Conservation (phyloP, 1,284 basidiomycete species). For the Melampsora occidentalis region DNA sequence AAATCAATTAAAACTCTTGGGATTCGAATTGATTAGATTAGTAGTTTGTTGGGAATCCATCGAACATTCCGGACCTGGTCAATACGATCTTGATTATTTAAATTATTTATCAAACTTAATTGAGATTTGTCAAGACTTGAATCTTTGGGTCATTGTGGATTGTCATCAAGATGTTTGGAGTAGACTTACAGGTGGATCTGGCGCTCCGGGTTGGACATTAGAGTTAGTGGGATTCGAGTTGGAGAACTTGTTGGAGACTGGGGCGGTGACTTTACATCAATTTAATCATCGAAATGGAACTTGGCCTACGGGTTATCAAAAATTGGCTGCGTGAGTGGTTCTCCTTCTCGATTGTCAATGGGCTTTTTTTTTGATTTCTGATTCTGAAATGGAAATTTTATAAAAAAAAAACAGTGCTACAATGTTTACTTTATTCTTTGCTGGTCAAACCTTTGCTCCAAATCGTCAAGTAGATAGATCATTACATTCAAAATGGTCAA, state of each 20-base stretch:
- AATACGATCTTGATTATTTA: conserved; percentile 79
- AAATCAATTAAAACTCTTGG: conserved; percentile 52
- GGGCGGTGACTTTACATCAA: conserved; percentile 66
- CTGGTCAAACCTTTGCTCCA: conserved; percentile 69
- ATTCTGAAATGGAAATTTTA: conserved; percentile 45
- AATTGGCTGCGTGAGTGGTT: conserved; percentile 61
- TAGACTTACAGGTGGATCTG: conserved; percentile 76
- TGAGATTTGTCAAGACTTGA: conserved; percentile 58
- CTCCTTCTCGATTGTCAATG: background rate
- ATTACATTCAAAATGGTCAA: conserved; percentile 43
- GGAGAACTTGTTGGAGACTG: conserved; percentile 67
- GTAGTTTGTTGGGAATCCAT: conserved; percentile 95
- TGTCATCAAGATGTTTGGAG: conserved; percentile 74
- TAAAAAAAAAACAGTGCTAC: conserved; percentile 49
- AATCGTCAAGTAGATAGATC: conserved; percentile 54
- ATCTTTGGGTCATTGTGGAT: conserved; percentile 73
- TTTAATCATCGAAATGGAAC: conserved; percentile 55
- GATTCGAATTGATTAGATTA: conserved; percentile 59
- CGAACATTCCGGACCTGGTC: conserved; percentile 82
- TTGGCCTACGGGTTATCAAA: conserved; percentile 67
- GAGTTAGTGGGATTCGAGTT: conserved; percentile 56
- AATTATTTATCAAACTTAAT: conserved; percentile 63
- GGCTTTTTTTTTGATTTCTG: background rate
- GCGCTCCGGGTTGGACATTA: conserved; percentile 71
- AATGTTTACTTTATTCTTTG: conserved; percentile 54